phyloP scores from a whole-genome alignment of 1,139 yeast species.

The Hansenula lynferdii region DNA sequence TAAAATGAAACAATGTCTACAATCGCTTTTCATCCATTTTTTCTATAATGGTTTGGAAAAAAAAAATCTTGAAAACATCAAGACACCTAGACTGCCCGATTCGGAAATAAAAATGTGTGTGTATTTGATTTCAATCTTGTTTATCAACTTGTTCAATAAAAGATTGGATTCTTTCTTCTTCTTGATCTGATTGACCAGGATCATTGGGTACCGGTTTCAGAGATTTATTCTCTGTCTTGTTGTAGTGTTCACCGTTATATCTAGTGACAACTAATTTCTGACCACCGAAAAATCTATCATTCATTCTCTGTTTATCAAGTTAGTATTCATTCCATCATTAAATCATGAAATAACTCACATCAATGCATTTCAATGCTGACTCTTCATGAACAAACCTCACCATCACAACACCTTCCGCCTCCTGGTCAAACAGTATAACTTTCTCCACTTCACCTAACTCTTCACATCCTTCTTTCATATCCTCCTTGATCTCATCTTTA shows the following conservation, averaged over 20 bases:
- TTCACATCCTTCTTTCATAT: slow-evolving; percentile 60
- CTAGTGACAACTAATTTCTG: slow-evolving; percentile 39
- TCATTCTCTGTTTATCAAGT: slow-evolving; percentile 30
- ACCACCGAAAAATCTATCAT: slow-evolving; percentile 66
- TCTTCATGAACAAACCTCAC: slow-evolving; percentile 43
- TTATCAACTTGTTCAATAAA: slow-evolving; percentile 27
- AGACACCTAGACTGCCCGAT: neutral
- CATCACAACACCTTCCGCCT: slow-evolving; percentile 46
- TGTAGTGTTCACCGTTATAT: slow-evolving; percentile 40
- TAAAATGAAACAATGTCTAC: no score
- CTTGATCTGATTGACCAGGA: no score
- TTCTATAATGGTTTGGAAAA: neutral
- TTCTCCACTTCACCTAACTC: slow-evolving; percentile 49
- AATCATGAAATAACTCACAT: slow-evolving; percentile 11
- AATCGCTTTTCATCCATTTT: neutral
- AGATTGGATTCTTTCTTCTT: slow-evolving; percentile 31
- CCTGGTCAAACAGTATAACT: slow-evolving; percentile 43
- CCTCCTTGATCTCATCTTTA: slow-evolving; percentile 52
- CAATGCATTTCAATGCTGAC: slow-evolving; percentile 45
- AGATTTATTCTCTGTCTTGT: slow-evolving; percentile 16
- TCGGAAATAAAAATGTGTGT: neutral
- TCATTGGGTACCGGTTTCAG: no score
- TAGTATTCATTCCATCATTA: slow-evolving; percentile 3
- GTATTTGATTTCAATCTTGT: neutral
- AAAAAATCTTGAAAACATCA: neutral